These are phyloP conservation scores for Penicillium sp. DNA, from an alignment of 2,329 filamentous ascomycete genomes.

Conservation along the genomic window DNA sequence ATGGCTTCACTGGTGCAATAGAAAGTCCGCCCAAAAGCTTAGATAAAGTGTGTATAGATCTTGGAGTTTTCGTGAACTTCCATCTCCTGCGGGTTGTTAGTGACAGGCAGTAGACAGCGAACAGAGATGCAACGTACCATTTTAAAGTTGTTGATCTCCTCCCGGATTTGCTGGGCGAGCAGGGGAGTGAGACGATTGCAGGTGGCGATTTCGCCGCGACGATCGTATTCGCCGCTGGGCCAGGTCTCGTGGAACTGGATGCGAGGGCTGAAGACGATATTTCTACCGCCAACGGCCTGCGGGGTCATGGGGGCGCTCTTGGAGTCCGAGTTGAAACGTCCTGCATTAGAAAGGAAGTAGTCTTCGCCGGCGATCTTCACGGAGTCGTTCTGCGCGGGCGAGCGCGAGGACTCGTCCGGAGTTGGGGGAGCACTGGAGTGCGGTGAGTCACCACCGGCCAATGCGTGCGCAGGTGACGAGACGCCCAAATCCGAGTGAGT, in stretches of 20 bases:
- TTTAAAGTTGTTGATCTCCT: conserved; percentile 98
- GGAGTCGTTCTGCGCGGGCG: conserved; percentile 66
- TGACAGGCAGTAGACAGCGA: neutral
- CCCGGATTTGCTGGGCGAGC: conserved; percentile 98
- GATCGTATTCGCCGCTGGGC: conserved; percentile 93
- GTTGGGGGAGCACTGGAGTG: conserved; percentile 86
- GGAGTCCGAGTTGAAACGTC: conserved; percentile 70
- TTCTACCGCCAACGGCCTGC: conserved; percentile 51
- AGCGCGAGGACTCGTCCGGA: conserved; percentile 69
- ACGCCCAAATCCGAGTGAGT: conserved; percentile 61
- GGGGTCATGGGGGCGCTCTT: conserved; percentile 82
- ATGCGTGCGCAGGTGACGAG: conserved; percentile 68
- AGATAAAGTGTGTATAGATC: conserved; percentile 99
- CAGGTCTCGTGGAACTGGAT: conserved; percentile 96
- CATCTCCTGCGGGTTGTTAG: conserved; percentile 78
- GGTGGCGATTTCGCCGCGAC: conserved; percentile 91
- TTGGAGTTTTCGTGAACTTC: conserved; percentile 99
- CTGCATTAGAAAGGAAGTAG: conserved; percentile 75
- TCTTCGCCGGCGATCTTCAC: conserved; percentile 80
- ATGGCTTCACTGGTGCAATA: conserved; percentile 13
- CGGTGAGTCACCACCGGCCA: conserved; percentile 73
- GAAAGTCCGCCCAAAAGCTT: conserved; percentile 48
- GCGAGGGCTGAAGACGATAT: conserved; percentile 80
- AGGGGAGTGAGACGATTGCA: conserved; percentile 97
- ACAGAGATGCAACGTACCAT: conserved; percentile 69